phyloP scores from a whole-genome alignment of 192 early-diverging fungal genomes.

The Oehlia diaphana region DNA sequence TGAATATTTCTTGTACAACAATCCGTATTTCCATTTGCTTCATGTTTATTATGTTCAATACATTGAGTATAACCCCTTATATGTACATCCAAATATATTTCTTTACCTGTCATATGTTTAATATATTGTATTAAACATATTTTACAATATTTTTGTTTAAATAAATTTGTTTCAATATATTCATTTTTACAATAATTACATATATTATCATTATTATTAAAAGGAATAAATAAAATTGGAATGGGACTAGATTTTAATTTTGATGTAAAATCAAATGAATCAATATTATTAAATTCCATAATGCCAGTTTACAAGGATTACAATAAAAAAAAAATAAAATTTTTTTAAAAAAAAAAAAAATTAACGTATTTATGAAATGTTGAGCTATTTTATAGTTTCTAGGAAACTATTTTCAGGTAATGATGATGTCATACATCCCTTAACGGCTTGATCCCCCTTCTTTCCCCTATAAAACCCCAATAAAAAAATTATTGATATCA shows the following conservation, averaged over 20 bases:
- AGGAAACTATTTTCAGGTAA: no score
- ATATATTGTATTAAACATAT: background rate
- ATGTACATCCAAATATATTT: background rate
- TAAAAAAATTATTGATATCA: no score
- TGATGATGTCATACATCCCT: no score
- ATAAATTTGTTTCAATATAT: background rate
- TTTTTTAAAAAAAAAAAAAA: no score
- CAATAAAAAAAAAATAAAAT: no score
- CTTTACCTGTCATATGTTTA: background rate
- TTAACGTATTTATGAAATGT: no score
- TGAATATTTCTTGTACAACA: background rate
- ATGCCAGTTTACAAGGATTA: no score
- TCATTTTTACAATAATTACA: background rate
- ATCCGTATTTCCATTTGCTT: background rate
- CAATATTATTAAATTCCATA: no score
- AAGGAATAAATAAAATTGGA: background rate
- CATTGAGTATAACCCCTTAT: background rate
- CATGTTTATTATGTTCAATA: background rate
- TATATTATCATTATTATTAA: background rate
- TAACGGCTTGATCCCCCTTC: no score
- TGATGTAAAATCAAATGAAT: background rate
- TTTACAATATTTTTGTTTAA: background rate
- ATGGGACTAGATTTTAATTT: background rate
- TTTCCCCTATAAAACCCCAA: no score
- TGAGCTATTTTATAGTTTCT: no score